Percentiles rank a stretch among this genome's conserved stretches.
Conservation (phyloP, 495 filamentous ascomycete genomes). For the Penicillium psychrofluorescens region DNA sequence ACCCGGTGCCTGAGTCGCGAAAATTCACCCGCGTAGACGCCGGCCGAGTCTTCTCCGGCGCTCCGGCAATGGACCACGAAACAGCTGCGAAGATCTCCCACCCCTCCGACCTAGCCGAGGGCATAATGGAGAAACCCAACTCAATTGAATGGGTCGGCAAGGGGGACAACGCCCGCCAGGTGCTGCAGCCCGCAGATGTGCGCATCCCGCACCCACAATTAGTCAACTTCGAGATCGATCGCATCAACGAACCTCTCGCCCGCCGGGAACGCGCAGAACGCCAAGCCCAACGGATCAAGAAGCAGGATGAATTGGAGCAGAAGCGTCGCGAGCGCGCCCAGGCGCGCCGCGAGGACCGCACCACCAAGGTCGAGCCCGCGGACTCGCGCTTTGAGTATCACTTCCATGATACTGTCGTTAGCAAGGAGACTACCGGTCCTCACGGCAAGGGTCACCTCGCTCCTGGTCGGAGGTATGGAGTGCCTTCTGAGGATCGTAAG, state of each 20-base stretch:
- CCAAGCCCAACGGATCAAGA: constrained; percentile 36
- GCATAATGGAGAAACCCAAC: constrained; percentile 19
- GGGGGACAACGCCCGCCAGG: constrained; percentile 31
- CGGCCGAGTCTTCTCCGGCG: constrained; percentile 69
- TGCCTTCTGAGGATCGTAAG: constrained; percentile 64
- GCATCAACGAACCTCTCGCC: constrained; percentile 1
- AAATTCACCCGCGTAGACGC: constrained; percentile 86
- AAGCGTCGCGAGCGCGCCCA: constrained; percentile 27
- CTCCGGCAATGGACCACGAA: constrained; percentile 26
- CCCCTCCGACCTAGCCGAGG: constrained; percentile 19
- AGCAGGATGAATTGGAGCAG: constrained; percentile 31
- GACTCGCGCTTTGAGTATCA: constrained; percentile 73
- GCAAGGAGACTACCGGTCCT: constrained; percentile 48
- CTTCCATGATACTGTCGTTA: constrained; percentile 56
- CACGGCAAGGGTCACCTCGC: constrained; percentile 51
- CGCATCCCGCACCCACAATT: constrained; percentile 88
- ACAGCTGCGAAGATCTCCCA: constrained; percentile 16
- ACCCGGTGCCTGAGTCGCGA: constrained; percentile 83
- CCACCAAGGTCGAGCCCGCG: constrained; percentile 37
- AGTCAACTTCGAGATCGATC: constrained; percentile 49
- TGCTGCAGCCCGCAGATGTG: constrained; percentile 73
- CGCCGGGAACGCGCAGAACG: constrained; percentile 10
- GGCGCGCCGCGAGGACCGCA: constrained; percentile 30
- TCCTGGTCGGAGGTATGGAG: constrained; percentile 61
- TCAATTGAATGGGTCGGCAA: constrained; percentile 38